Conservation (phyloP, 495 filamentous ascomycete genomes). For the Aspergillus avenaceus region DNA sequence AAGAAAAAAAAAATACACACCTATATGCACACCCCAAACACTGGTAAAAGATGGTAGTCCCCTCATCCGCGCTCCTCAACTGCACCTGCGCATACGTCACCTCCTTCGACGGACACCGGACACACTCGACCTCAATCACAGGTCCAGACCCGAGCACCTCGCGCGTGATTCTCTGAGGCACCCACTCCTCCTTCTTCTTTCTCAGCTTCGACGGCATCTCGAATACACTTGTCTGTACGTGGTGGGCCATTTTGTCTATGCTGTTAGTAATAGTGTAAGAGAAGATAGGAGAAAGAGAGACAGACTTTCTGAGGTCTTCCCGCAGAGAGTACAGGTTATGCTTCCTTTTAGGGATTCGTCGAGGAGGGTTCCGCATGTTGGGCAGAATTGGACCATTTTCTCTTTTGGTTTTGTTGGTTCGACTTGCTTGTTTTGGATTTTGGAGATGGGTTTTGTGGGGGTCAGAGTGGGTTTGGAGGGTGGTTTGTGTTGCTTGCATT, state of each 20-base stretch:
- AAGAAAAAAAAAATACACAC: conserved; percentile 35
- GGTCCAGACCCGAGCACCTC: no score
- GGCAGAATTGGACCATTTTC: conserved; percentile 66
- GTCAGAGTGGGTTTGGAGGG: no score
- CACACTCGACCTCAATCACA: conserved; percentile 59
- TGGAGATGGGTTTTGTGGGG: no score
- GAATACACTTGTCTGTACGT: conserved; percentile 55
- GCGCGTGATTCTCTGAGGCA: conserved; percentile 63
- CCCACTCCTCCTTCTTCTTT: conserved; percentile 60
- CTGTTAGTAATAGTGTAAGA: background rate
- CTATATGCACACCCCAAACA: conserved; percentile 67
- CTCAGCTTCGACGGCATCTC: conserved; percentile 72
- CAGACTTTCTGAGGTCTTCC: conserved; percentile 60
- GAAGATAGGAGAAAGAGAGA: background rate
- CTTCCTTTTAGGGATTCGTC: conserved; percentile 64
- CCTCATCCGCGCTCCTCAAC: conserved; percentile 78
- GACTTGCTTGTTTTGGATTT: no score
- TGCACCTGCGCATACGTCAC: conserved; percentile 73
- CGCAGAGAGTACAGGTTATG: conserved; percentile 69
- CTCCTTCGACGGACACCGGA: conserved; percentile 67
- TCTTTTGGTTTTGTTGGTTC: no score
- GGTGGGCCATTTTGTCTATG: conserved; percentile 1
- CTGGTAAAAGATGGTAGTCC: conserved; percentile 72
- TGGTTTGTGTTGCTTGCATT: no score
- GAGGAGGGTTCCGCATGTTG: conserved; percentile 76